Percentiles rank a stretch among this genome's conserved stretches.
Evolutionary conservation across 768 basidiomycete species (phyloP).

Genomic region (Tephrocybe sp.): DNA sequence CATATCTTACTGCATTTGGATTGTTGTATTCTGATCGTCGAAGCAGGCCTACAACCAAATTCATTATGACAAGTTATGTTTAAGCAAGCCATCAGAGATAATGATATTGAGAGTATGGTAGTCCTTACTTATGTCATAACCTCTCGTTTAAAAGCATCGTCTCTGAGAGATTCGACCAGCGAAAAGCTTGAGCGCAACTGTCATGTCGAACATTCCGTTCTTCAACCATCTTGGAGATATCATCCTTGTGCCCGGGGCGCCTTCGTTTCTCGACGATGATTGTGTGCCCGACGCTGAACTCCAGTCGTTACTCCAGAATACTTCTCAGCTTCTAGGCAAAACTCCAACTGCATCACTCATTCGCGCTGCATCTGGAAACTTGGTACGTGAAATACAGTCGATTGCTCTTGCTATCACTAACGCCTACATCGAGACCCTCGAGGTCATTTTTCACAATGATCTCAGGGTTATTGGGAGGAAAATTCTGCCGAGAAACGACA

Average conservation of each 20-base stretch:
- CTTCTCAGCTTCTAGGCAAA: too few species aligned
- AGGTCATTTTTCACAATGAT: neutral
- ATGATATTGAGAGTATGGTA: too few species aligned
- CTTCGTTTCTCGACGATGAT: neutral
- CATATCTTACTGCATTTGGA: too few species aligned
- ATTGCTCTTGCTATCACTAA: neutral
- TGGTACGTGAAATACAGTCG: constrained; percentile 1
- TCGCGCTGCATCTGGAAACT: constrained; percentile 5
- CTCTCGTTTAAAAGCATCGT: too few species aligned
- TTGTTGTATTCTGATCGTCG: too few species aligned
- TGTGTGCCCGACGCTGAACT: neutral
- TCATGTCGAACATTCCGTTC: too few species aligned
- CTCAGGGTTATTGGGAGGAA: neutral
- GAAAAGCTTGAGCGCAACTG: too few species aligned
- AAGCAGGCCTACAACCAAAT: too few species aligned
- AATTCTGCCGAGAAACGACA: neutral
- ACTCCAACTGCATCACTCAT: neutral
- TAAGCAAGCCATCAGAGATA: too few species aligned
- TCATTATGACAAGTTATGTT: too few species aligned
- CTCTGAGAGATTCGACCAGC: too few species aligned
- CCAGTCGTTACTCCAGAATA: neutral
- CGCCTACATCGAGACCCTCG: neutral
- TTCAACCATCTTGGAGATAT: neutral
- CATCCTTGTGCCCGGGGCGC: neutral
- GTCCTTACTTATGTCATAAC: too few species aligned